Evolutionary conservation across 768 basidiomycete species (phyloP).

Genomic region (Leccinum ochraceum): DNA sequence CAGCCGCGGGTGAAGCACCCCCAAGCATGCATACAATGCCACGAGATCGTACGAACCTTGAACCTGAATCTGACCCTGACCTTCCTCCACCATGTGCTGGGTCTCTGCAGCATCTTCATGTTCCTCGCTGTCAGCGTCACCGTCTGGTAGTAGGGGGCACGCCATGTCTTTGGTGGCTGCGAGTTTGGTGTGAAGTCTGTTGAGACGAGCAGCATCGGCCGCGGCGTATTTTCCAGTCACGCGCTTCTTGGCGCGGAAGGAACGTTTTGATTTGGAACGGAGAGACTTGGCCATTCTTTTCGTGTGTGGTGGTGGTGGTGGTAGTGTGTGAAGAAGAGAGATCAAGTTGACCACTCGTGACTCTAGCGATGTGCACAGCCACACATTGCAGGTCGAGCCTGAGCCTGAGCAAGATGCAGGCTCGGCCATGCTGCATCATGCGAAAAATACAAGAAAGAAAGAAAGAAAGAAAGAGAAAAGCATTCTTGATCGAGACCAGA

Average conservation of each 20-base stretch:
- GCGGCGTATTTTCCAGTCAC: constrained; percentile 74
- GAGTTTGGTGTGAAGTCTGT: constrained; percentile 72
- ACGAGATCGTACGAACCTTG: constrained; percentile 59
- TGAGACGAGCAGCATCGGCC: constrained; percentile 71
- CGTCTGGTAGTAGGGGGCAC: constrained; percentile 6
- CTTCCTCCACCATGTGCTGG: constrained; percentile 30
- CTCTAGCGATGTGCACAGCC: constrained; percentile 12
- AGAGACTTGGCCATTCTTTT: constrained; percentile 77
- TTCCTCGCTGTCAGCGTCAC: not conserved
- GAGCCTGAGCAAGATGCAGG: not conserved
- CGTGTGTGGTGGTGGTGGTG: not conserved
- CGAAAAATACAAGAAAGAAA: not conserved
- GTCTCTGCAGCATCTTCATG: constrained; percentile 26
- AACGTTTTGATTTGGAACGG: constrained; percentile 79
- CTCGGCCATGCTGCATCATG: not conserved
- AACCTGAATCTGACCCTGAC: constrained; percentile 10
- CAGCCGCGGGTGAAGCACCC: constrained; percentile 56
- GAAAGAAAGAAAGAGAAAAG: not conserved
- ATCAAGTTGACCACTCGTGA: no score
- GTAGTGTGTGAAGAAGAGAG: not conserved
- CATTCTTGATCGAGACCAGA: not conserved
- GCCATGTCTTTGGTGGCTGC: constrained; percentile 44
- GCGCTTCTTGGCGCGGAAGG: constrained; percentile 77
- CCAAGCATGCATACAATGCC: constrained; percentile 44
- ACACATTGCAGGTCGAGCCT: not conserved